These are phyloP conservation scores for Colletotrichum sp. DNA, from an alignment of 2,329 filamentous ascomycete genomes.

Conservation along the genomic window DNA sequence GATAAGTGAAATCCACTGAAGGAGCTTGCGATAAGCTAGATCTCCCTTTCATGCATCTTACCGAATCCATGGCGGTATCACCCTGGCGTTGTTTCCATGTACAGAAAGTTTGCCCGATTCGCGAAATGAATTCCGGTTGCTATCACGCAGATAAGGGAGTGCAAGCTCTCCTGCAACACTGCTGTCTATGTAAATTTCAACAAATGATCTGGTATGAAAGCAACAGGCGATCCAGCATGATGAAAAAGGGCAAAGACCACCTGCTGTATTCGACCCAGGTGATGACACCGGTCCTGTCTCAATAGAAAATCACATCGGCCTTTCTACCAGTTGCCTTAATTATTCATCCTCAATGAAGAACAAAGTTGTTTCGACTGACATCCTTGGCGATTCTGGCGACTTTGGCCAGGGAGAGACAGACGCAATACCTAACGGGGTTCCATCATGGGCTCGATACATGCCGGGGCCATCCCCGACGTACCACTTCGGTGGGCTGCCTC, in stretches of 20 bases:
- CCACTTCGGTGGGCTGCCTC: background rate
- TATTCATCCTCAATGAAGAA: background rate
- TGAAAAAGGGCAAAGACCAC: background rate
- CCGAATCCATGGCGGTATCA: background rate
- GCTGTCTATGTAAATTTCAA: background rate
- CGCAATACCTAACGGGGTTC: background rate
- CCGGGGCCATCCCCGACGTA: background rate
- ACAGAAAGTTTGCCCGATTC: background rate
- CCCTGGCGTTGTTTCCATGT: background rate
- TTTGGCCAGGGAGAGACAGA: background rate
- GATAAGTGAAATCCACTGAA: background rate
- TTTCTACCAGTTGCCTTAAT: background rate
- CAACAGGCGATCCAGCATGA: background rate
- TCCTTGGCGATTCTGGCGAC: background rate
- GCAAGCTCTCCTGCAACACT: background rate
- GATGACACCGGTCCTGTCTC: background rate
- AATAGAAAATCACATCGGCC: background rate
- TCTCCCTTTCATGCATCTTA: background rate
- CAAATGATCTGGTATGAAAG: background rate
- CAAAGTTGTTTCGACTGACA: background rate
- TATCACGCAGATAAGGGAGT: background rate
- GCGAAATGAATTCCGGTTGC: background rate
- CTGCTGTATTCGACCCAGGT: background rate
- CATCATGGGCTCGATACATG: background rate
- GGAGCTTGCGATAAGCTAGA: background rate